Base-by-base conservation (phyloP, 345 rosid species). In the Eucalyptus urophylla region DNA sequence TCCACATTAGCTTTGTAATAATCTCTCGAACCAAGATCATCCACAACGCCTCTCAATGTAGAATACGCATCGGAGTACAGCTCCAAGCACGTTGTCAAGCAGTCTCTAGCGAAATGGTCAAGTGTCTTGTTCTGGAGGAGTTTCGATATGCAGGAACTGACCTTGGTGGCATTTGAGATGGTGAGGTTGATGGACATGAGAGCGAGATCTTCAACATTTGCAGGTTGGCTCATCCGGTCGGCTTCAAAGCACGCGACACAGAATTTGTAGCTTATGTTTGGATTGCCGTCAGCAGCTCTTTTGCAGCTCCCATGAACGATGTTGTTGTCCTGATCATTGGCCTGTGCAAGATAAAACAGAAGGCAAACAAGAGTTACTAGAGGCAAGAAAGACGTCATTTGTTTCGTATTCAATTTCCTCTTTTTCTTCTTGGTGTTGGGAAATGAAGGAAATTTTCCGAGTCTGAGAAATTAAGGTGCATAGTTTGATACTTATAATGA, bases 171-270 rank as follows among this genome's bases (percentile, higher is more conserved):
- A 58, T 94, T 93, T 72, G 93, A 92, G 11, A 94, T 89, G 69
- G 95, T 94, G 62, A 93, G 91, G 58, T 93, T 94, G 94, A 94
- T 90, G 56, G 94, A 92, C 58, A 92, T 56, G 22, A 94, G 44
- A 15, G 89, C 92, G 37, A 95, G 92, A 33, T 94, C 94, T 69
- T 92, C 90, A 15, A 93, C 90, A 89, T 93, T 92, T 33, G 93
- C 88, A 33, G 90, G 90, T 21, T 83, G 92, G 90, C 92, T 87
- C 45, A 87, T 88, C 16, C 9, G 94, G 49, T 93, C 86, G 69
- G 90, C 91, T 86, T 89, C 89, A 25, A 96, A 93, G 80, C 95
- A 92, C 4, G 87, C 89, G 25, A 69, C 47, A 45, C 95, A 95
- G 85, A 95, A 92, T 17, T 47, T 40, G 87, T 91, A 91, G 93